Conservation (phyloP, 2,329 filamentous ascomycete genomes). For the Penicillium freii region DNA sequence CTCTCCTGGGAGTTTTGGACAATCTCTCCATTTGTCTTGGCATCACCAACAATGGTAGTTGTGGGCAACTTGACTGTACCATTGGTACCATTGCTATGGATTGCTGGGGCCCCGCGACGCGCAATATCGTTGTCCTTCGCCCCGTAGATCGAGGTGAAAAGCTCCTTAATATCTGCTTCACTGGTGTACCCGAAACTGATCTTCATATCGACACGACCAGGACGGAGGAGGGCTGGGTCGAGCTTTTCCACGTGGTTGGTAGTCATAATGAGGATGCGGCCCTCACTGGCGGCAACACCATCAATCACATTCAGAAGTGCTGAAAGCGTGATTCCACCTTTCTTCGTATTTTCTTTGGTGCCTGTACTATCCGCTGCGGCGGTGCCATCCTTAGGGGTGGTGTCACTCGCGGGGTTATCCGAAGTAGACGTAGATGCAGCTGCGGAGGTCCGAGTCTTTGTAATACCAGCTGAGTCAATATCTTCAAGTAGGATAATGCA, state of each 20-base stretch:
- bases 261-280: conserved; percentile 71
- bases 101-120: conserved; percentile 9
- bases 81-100: conserved; percentile 5
- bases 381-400: conserved; percentile 4
- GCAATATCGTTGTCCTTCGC: conserved; percentile 32
- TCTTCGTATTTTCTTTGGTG: conserved; percentile 9
- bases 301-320: conserved; percentile 69
- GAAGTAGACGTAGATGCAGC: background rate
- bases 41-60: background rate
- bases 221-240: conserved; percentile 63
- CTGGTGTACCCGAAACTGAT: conserved; percentile 54
- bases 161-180: conserved; percentile 35
- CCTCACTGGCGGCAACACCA: conserved; percentile 67
- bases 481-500: conserved; percentile 75
- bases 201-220: conserved; percentile 65
- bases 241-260: conserved; percentile 66
- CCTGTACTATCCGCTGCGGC: conserved; percentile 18
- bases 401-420: background rate
- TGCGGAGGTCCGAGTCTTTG: conserved; percentile 47
- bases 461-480: conserved; percentile 70
- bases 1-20: background rate
- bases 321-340: conserved; percentile 59
- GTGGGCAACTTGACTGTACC: background rate
- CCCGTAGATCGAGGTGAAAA: conserved; percentile 43
- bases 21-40: conserved; percentile 1